These are phyloP conservation scores for Ophiostoma perfectum DNA, from an alignment of 2,329 filamentous ascomycete species.

Conservation along the genomic window DNA sequence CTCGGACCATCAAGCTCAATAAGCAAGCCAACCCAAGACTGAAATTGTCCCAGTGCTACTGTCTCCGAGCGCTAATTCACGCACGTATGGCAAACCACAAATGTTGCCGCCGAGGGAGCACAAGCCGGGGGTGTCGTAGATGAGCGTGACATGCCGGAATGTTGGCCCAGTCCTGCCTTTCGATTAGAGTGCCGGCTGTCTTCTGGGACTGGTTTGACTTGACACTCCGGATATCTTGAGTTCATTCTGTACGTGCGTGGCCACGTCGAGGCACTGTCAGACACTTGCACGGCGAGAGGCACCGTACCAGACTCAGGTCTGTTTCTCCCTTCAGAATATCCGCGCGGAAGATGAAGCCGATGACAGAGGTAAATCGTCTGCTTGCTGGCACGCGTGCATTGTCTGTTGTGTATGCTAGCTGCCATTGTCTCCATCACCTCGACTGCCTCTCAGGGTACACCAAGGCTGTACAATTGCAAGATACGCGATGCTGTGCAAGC, in stretches of 20 bases:
- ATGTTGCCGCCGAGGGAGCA: constrained; percentile 11
- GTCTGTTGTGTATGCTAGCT: too few relatives aligned
- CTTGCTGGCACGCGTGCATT: too few relatives aligned
- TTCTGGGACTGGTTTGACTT: too few relatives aligned
- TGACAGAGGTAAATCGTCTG: not conserved
- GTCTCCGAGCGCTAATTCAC: not conserved
- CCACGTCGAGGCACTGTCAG: not conserved
- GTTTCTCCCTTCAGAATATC: not conserved
- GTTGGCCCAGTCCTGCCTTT: not conserved
- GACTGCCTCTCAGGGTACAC: not conserved
- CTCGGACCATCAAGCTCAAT: too few relatives aligned
- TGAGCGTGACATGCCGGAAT: not conserved
- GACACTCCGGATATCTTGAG: not conserved
- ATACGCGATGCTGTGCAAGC: constrained; percentile 13
- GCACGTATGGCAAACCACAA: constrained; percentile 4
- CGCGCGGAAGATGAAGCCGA: not conserved
- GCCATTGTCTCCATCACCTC: too few relatives aligned
- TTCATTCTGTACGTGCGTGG: constrained; percentile 1
- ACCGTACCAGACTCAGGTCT: not conserved
- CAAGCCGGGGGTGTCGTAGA: not conserved
- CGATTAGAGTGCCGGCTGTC: too few relatives aligned
- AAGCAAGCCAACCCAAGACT: not conserved
- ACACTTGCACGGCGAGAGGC: not conserved
- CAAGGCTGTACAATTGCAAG: not conserved
- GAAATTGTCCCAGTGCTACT: not conserved